Base-by-base conservation (phyloP, 129 eudicot genomes). In the Erigeron canadensis region DNA sequence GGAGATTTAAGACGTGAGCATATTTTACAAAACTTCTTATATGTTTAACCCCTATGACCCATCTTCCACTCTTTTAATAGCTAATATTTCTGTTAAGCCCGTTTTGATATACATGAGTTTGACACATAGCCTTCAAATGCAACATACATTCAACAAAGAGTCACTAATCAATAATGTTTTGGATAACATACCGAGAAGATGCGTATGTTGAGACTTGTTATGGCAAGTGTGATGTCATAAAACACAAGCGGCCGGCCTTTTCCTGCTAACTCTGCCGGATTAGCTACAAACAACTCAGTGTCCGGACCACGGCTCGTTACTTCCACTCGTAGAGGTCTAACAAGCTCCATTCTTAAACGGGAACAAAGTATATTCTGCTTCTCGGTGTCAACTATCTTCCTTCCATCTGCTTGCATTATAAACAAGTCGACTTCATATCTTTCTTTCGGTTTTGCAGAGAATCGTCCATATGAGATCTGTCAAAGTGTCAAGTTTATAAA, bases 231-330 rank as follows among this genome's bases (percentile, higher is more conserved):
- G 47, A 80, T 72, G 57, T 83, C 87, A 57, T 83, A 57, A 56
- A 83, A 83, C 61, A 83, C 87, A 16, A 80, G 87, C 2, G 87
- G 84, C 48, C 87, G 75, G 1, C 87, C 87, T 71, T 64, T 76
- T 19, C 87, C 84, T 0, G 84, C 65, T 55, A 83, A 48, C 84
- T 83, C 84, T 8, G 76, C 87, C 10, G 87, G 87, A 46, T 83
- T 80, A n/a, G 75, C 87, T 45, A 83, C 87, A 7, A 83, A 13
- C 84, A 83, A 62, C 77, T 83, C 87, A 1, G 80, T 83, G 22
- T 83, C 87, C 3, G 87, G 87, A 43, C 87, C 87, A 58, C 87
- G 82, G 42, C 77, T 83, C 79, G 63, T 58, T n/a, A 83, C 82
- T 23, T 79, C 67, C 40, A 83, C 80, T 40, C 87, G 58, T 23